Conservation (phyloP, 169 alveolate species). For the Eimeria brunetti region DNA sequence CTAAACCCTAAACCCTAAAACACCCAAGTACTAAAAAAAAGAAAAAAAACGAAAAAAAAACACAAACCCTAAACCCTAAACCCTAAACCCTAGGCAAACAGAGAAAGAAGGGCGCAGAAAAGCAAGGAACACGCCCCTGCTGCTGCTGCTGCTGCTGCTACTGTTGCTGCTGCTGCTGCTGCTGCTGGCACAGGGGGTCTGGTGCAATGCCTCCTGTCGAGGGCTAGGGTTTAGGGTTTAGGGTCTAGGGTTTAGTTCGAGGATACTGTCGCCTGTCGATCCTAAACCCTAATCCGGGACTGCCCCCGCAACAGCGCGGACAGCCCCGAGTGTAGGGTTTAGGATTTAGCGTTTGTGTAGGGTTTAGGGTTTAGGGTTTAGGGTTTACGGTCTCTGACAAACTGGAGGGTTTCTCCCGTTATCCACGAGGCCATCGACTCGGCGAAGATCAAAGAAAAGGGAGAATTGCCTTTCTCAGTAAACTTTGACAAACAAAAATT, state of each 20-base stretch:
- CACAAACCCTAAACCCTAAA: neutral
- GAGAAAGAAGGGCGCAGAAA: no score
- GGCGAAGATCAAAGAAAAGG: neutral
- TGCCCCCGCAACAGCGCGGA: neutral
- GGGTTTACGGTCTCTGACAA: neutral
- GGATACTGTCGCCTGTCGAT: neutral
- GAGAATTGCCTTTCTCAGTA: neutral
- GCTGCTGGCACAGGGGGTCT: no score
- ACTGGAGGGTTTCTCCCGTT: neutral
- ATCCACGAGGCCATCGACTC: neutral
- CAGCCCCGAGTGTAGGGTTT: neutral
- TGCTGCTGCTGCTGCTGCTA: no score
- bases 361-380: slow-evolving; percentile 30
- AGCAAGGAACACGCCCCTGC: no score
- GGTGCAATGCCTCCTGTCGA: no score
- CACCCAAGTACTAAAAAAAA: no score
- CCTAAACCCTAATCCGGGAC: neutral
- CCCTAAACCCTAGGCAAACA: neutral
- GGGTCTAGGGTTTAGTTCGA: neutral
- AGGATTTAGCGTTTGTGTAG: neutral
- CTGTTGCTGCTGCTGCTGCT: no score
- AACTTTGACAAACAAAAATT: neutral
- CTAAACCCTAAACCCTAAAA: no score
- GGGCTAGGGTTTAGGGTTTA: neutral
- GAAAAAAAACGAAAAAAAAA: neutral